These are phyloP conservation scores for Globisporangium takayamanum DNA, from an alignment of 352 stramenopile genomes.

Conservation along the genomic window DNA sequence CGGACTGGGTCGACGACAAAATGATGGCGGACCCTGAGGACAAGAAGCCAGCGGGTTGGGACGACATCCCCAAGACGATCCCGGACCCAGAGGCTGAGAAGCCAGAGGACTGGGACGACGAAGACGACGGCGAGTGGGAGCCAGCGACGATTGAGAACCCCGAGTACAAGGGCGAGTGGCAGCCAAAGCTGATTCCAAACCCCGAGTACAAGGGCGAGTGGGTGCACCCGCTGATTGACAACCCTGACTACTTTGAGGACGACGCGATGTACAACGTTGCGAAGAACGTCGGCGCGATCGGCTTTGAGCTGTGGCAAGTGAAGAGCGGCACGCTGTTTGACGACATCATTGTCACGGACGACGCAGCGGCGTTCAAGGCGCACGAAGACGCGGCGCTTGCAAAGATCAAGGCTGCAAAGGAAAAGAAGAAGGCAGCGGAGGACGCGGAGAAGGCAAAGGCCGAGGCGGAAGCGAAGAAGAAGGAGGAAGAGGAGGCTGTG, in stretches of 20 bases:
- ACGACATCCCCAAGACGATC: constrained; percentile 96
- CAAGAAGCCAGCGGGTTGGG: constrained; percentile 94
- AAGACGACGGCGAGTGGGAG: constrained; percentile 99
- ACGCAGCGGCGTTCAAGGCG: constrained; percentile 93
- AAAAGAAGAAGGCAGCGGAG: constrained; percentile 75
- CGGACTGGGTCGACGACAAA: constrained; percentile 96
- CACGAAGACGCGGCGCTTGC: constrained; percentile 94
- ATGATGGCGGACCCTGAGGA: constrained; percentile 94
- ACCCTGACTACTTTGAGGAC: constrained; percentile 97
- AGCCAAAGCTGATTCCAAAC: constrained; percentile 97
- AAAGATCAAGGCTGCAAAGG: constrained; percentile 74
- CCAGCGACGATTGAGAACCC: constrained; percentile 93
- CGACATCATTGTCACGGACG: constrained; percentile 98
- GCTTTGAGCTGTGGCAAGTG: constrained; percentile 99
- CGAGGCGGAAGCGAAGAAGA: constrained; percentile 55
- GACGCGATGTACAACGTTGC: constrained; percentile 93
- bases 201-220: constrained; percentile 98
- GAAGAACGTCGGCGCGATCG: constrained; percentile 94
- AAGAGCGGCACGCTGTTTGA: constrained; percentile 98
- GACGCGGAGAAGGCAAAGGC: constrained; percentile 76
- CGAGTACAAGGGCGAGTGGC: constrained; percentile 98
- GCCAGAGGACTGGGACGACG: constrained; percentile 98
- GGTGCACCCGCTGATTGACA: constrained; percentile 94
- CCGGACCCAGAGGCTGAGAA: constrained; percentile 95
- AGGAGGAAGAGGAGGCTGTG: constrained; percentile 44